Conservation (phyloP, 352 stramenopile species). For the Phytophthora sp. region DNA sequence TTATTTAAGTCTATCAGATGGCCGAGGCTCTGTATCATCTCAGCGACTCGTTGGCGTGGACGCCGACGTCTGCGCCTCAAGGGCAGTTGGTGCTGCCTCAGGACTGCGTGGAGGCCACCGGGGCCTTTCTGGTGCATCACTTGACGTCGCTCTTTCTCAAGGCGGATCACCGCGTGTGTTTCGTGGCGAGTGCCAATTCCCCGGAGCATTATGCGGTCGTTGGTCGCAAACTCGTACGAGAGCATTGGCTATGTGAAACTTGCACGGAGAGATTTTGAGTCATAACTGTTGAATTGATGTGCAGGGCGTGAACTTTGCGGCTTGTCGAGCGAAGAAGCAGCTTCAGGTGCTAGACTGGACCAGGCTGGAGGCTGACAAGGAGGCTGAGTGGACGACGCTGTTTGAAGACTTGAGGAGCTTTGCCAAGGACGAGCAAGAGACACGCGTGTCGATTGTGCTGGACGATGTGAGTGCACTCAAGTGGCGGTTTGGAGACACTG, state of each 20-base stretch:
- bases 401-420: slow-evolving; percentile 43
- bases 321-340: slow-evolving; percentile 39
- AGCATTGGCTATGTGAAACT: too few relatives aligned
- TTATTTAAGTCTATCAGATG: slow-evolving; percentile 39
- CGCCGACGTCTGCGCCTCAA: slow-evolving; percentile 50
- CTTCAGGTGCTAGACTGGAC: slow-evolving; percentile 57
- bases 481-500: slow-evolving; percentile 52
- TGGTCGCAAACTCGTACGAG: slow-evolving; percentile 65
- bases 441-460: slow-evolving; percentile 54
- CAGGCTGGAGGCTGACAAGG: slow-evolving; percentile 7
- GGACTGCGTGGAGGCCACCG: slow-evolving; percentile 59
- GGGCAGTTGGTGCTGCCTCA: slow-evolving; percentile 63
- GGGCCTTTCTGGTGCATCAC: slow-evolving; percentile 75
- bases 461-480: slow-evolving; percentile 72
- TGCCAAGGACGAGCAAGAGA: slow-evolving; percentile 7
- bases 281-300: too few relatives aligned
- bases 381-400: slow-evolving; percentile 27
- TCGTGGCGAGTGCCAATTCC: slow-evolving; percentile 53
- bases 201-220: slow-evolving; percentile 69
- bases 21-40: slow-evolving; percentile 63
- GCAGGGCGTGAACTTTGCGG: slow-evolving; percentile 61
- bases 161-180: slow-evolving; percentile 70
- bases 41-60: slow-evolving; percentile 59
- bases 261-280: neutral
- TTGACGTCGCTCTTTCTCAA: slow-evolving; percentile 76